Evolutionary conservation across 192 early-diverging fungal species (phyloP), one percentile per base, ranked within the genome.

Genomic region (Obelidium mucronatum): DNA sequence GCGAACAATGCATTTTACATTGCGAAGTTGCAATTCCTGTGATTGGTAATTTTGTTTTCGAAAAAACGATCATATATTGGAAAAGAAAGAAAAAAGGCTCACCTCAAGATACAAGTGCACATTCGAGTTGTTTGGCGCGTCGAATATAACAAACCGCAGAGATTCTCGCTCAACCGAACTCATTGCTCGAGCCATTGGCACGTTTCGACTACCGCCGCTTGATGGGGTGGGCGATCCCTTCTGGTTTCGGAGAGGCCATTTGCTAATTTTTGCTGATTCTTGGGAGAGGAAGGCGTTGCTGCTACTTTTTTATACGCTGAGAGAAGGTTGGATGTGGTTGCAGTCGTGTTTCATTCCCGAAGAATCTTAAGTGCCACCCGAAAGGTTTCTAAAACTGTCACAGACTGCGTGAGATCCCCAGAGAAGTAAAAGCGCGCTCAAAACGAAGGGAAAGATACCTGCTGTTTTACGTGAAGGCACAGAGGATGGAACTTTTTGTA

Each of bases 121-220:
- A 4, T 91, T 95, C 52, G 89, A 88, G 70, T 91, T 89, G 15
- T 94, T 94, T 4, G 96, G 96, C 67, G 95, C 97, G 78, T 98
- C 96, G 71, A 96, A 90, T 77, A 98, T 94, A 54, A 98, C 83
- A 77, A 98, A 98, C 13, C 93, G 89, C 67, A 95, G 82, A 61
- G 82, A 80, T 33, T 82, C 83, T 17, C 85, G 80, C 68, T 92
- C 86, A 62, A 93, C 88, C 30, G 89, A 63, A 0, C 89, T 91
- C 61, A 93, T 80, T 61, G 88, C 89, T 58, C 91, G 88, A 31
- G 90, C 80, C 44, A 93, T 63, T 2, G 80, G 80, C 22, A 80
- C 48, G 31, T 44, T 31, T 24, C 73, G 69, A 40, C n/a, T n/a
- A n/a, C n/a, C n/a, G n/a, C 54, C 40, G 19, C 53, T 19, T 19